Base-by-base conservation (phyloP, 208 protist genomes). In the Angomonas desouzai region DNA sequence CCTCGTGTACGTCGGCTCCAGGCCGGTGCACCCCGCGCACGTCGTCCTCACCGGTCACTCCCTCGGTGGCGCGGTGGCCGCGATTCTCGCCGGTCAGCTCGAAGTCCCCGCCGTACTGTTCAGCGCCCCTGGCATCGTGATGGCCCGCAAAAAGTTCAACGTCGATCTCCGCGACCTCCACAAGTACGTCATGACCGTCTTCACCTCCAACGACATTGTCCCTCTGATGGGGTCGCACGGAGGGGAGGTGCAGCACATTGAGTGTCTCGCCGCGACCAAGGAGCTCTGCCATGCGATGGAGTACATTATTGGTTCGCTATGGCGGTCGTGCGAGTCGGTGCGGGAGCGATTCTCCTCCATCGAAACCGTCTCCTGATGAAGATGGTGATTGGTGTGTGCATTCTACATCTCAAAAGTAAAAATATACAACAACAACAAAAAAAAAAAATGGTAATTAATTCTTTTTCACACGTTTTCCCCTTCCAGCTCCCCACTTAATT, bases 281-380 rank as follows among this genome's bases (percentile, higher is more conserved):
- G 87, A 93, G 64, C 67, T 87, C 40, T 93, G 87, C 68, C 87
- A 93, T 49, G 87, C 87, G 20, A 82, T 90, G 74, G 81, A 93
- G 64, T 88, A 82, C 70, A 76, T 87, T 23, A 74, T 90, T 16
- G 83, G 81, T 56, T 73, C 79, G 2, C 71, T 93, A 25, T 93
- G 87, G 81, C 79, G 77, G 10, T 81, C 81, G 22, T 93, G 87
- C 66, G 74, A 70, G 36, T 77, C 76, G 13, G 58, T 90, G 48
- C 83, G 83, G n/a, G 55, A 69, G 16, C 67, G 47, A 6, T 89
- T 76, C 51, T 75, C 82, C n/a, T 62, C 55, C 18, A 81, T 92
- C 10, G 51, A 66, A n/a, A 70, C 76, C 22, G 72, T 92, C 11
- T 57, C 80, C 22, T 91, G 71, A 66, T n/a, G n/a, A n/a, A n/a